Conservation (phyloP, 179 eudicot genomes). For the Pouteria campechiana region DNA sequence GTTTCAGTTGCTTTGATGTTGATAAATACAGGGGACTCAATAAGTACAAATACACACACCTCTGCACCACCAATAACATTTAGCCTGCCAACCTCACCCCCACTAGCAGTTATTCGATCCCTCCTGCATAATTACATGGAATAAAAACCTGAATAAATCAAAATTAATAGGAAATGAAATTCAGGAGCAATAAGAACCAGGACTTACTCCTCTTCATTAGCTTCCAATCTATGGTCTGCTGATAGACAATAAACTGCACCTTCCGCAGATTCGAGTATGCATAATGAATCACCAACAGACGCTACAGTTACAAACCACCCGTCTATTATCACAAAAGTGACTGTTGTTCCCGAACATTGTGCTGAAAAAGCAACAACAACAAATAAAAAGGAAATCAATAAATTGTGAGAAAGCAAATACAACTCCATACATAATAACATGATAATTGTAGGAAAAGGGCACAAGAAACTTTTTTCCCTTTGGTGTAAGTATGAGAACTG, state of each 20-base stretch:
- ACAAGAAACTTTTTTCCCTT: too few relatives aligned
- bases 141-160: conserved; percentile 1
- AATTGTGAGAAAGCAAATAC: too few relatives aligned
- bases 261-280: conserved; percentile 84
- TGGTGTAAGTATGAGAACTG: too few relatives aligned
- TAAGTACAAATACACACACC: conserved; percentile 23
- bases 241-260: conserved; percentile 70
- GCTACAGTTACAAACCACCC: conserved; percentile 89
- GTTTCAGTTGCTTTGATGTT: too few relatives aligned
- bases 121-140: conserved; percentile 36
- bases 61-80: conserved; percentile 94
- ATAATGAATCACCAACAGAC: conserved; percentile 93
- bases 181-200: background rate
- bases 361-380: conserved; percentile 28
- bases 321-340: conserved; percentile 83
- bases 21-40: too few relatives aligned
- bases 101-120: conserved; percentile 82
- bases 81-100: conserved; percentile 98
- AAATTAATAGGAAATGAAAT: too few relatives aligned
- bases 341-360: conserved; percentile 88
- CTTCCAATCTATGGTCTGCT: conserved; percentile 96
- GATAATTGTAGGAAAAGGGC: too few relatives aligned
- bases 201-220: conserved; percentile 75
- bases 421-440: too few relatives aligned
- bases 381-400: conserved; percentile 3